phyloP scores from a whole-genome alignment of 768 basidiomycete species.

The Leccinum rimulosum region DNA sequence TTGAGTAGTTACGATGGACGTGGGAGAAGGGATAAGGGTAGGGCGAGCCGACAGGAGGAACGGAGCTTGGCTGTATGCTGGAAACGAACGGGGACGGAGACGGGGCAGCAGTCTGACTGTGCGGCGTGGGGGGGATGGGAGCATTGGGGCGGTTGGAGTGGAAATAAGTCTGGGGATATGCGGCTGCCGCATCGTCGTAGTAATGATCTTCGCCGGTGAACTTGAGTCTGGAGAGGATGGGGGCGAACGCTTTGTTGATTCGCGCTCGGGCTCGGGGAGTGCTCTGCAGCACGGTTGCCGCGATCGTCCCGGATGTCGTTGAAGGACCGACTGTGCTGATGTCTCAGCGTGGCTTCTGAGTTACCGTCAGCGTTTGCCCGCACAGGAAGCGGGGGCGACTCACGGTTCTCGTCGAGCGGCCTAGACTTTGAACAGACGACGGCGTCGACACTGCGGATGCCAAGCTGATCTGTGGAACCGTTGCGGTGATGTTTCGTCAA shows the following conservation, averaged over 20 bases:
- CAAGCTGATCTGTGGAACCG: slow-evolving; percentile 60
- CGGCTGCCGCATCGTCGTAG: too few species aligned
- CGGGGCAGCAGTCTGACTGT: slow-evolving; percentile 69
- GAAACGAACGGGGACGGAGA: slow-evolving; percentile 68
- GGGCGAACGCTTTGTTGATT: slow-evolving; percentile 28
- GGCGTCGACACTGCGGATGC: slow-evolving; percentile 57
- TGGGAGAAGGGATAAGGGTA: slow-evolving; percentile 78
- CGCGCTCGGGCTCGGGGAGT: slow-evolving; percentile 15
- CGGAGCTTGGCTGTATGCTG: slow-evolving; percentile 50
- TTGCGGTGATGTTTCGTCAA: slow-evolving; percentile 51
- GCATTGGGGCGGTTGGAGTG: slow-evolving; percentile 59
- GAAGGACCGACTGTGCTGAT: slow-evolving; percentile 19
- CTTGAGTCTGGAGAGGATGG: slow-evolving; percentile 34
- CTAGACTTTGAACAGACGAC: slow-evolving; percentile 48
- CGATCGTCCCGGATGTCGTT: slow-evolving; percentile 23
- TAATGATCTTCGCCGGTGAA: slow-evolving; percentile 30
- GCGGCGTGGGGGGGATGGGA: slow-evolving; percentile 77
- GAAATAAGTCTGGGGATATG: slow-evolving; percentile 36
- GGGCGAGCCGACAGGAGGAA: slow-evolving; percentile 64
- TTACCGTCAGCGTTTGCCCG: slow-evolving; percentile 16
- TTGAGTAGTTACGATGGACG: slow-evolving; percentile 53
- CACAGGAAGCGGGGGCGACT: slow-evolving; percentile 16
- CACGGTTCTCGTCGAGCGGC: slow-evolving; percentile 27
- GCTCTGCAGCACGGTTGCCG: slow-evolving; percentile 19
- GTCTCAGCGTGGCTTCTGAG: slow-evolving; percentile 18